Conservation (phyloP, 2,329 filamentous ascomycete genomes). For the Trichoderma sp. region DNA sequence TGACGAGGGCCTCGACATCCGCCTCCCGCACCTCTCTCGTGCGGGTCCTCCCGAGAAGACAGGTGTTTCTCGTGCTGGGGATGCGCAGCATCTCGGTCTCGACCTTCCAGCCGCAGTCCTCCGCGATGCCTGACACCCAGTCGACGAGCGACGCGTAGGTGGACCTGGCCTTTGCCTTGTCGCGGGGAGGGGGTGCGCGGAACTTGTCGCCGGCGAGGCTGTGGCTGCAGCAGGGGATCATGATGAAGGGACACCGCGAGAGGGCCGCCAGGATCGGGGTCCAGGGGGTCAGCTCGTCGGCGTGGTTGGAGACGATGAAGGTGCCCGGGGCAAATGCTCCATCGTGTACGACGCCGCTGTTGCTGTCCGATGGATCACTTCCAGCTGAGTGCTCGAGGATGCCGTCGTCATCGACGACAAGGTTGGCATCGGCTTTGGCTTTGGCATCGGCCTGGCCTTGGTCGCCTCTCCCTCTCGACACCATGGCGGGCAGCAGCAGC, state of each 20-base stretch:
- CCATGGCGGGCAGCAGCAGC: slow-evolving; percentile 53
- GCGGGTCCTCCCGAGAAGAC: slow-evolving; percentile 67
- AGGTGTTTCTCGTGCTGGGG: slow-evolving; percentile 86
- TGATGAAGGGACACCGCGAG: slow-evolving; percentile 79
- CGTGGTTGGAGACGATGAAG: slow-evolving; percentile 96
- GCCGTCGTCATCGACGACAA: too few relatives aligned
- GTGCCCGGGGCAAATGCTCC: slow-evolving; percentile 73
- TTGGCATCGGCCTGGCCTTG: not conserved
- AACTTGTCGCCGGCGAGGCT: slow-evolving; percentile 74
- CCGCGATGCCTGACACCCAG: slow-evolving; percentile 72
- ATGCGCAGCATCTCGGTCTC: slow-evolving; percentile 89
- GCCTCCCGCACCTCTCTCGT: slow-evolving; percentile 33
- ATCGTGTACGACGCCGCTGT: slow-evolving; percentile 44
- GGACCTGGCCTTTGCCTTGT: slow-evolving; percentile 58
- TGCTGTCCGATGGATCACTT: slow-evolving; percentile 24
- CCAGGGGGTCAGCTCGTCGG: slow-evolving; percentile 94
- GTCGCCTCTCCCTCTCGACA: not conserved
- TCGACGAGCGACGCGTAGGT: slow-evolving; percentile 82
- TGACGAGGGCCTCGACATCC: slow-evolving; percentile 50
- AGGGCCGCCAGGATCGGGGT: slow-evolving; percentile 83
- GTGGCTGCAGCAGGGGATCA: slow-evolving; percentile 95
- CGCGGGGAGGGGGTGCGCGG: slow-evolving; percentile 63
- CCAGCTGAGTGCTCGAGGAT: too few relatives aligned
- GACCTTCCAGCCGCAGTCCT: slow-evolving; percentile 71
- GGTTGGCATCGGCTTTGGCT: not conserved